Evolutionary conservation across 805 yeast genomes (phyloP).

Genomic region (Candida anglica): DNA sequence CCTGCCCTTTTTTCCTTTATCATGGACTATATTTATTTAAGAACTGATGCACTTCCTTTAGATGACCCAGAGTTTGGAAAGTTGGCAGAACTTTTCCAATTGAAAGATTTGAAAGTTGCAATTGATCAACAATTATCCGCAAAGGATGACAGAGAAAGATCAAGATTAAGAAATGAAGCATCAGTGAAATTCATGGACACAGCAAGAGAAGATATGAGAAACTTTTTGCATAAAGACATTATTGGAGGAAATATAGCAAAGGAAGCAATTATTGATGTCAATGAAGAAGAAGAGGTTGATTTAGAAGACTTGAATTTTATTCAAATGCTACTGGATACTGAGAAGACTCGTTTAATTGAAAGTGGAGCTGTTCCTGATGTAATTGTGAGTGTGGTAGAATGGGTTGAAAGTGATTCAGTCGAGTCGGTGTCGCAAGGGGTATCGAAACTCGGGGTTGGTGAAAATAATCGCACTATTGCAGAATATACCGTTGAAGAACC

Average conservation of each 20-base stretch:
- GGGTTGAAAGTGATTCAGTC: constrained; percentile 5
- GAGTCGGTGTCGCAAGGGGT: constrained; percentile 11
- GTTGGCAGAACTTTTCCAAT: constrained; percentile 28
- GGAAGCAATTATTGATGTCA: constrained; percentile 6
- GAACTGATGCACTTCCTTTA: constrained; percentile 31
- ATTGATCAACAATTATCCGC: constrained; percentile 23
- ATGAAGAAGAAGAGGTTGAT: constrained; percentile 19
- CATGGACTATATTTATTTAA: constrained; percentile 27
- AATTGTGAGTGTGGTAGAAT: constrained; percentile 35
- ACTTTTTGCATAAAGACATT: constrained; percentile 21
- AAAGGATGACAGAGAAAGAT: constrained; percentile 13
- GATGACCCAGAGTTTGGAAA: constrained; percentile 18
- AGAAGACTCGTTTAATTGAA: constrained; percentile 19
- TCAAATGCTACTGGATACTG: constrained; percentile 11
- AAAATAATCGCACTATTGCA: constrained; percentile 7
- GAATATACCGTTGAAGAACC: no score
- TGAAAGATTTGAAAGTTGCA: constrained; percentile 34
- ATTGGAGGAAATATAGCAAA: no score
- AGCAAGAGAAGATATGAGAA: constrained; percentile 29
- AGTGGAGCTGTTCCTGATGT: constrained; percentile 42
- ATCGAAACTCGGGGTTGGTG: not conserved
- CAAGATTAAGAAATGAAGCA: constrained; percentile 28
- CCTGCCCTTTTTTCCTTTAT: constrained; percentile 18
- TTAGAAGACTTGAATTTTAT: constrained; percentile 25
- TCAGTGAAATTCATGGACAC: constrained; percentile 28